These are phyloP conservation scores for Hymenoscyphus salicellus DNA, from an alignment of 2,329 filamentous ascomycete genomes.

Conservation along the genomic window DNA sequence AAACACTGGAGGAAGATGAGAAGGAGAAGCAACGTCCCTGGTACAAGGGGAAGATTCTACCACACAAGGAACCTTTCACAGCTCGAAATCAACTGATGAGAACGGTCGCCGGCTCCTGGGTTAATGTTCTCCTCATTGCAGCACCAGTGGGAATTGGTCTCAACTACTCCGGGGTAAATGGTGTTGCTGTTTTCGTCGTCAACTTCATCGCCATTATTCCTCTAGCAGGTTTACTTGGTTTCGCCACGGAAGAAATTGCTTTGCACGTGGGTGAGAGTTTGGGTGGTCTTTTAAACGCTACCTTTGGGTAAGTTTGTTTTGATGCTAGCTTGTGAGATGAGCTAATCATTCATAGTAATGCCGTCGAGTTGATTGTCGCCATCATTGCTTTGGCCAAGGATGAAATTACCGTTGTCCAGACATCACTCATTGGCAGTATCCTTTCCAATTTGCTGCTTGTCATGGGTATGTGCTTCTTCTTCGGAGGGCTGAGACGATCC, in stretches of 20 bases:
- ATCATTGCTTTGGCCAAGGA: constrained; percentile 74
- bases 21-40: constrained; percentile 30
- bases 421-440: constrained; percentile 87
- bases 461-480: constrained; percentile 89
- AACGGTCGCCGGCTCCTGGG: constrained; percentile 77
- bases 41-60: constrained; percentile 40
- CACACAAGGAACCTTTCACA: constrained; percentile 50
- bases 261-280: constrained; percentile 78
- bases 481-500: constrained; percentile 63
- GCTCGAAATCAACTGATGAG: constrained; percentile 65
- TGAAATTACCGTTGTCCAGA: constrained; percentile 77
- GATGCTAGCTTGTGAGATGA: constrained; percentile 22
- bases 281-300: constrained; percentile 84
- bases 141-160: constrained; percentile 78
- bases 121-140: constrained; percentile 76
- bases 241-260: constrained; percentile 87
- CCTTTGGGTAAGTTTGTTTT: constrained; percentile 64
- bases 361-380: constrained; percentile 84
- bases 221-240: constrained; percentile 80
- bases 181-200: constrained; percentile 72
- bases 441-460: constrained; percentile 87
- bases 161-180: constrained; percentile 59
- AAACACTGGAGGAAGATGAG: constrained; percentile 20
- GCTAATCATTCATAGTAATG: constrained; percentile 54
- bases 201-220: constrained; percentile 95